A percentile compares a stretch with the other conserved stretches of the same genome.
Evolutionary conservation across 1,284 basidiomycete species (phyloP).

Genomic region (Sanghuangporus baumii): DNA sequence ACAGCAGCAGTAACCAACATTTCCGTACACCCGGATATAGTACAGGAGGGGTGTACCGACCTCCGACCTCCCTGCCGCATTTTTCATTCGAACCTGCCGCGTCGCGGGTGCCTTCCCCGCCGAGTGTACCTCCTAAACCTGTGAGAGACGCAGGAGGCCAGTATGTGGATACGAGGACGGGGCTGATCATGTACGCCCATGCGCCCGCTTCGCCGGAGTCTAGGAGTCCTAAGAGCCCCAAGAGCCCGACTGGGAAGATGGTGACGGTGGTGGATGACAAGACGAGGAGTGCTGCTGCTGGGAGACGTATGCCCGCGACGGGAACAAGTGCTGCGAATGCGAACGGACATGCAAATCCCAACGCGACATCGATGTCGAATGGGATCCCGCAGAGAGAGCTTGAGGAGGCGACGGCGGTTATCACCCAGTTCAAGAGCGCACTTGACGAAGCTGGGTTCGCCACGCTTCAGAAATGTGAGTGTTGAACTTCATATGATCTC

Average conservation of each 20-base stretch:
- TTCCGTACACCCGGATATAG: background rate
- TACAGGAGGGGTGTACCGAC: background rate
- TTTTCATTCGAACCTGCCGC: slow-evolving; percentile 16
- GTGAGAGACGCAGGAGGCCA: slow-evolving; percentile 3
- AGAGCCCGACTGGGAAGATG: background rate
- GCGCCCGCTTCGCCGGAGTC: no score
- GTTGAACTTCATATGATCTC: background rate
- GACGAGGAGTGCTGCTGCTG: background rate
- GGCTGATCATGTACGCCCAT: slow-evolving; percentile 41
- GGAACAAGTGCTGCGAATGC: slow-evolving; percentile 25
- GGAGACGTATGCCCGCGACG: background rate
- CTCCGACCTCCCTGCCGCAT: slow-evolving; percentile 5
- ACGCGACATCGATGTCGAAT: background rate
- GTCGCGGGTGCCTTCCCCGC: background rate
- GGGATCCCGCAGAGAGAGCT: slow-evolving; percentile 3
- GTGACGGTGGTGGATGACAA: background rate
- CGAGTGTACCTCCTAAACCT: background rate
- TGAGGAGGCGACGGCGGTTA: slow-evolving; percentile 39
- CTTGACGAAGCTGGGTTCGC: slow-evolving; percentile 58
- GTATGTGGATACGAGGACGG: slow-evolving; percentile 15
- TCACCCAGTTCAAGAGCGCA: slow-evolving; percentile 53
- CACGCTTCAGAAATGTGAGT: slow-evolving; percentile 65
- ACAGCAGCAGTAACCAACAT: background rate
- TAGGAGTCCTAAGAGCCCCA: slow-evolving; percentile 26
- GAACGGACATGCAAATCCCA: slow-evolving; percentile 31